phyloP scores from a whole-genome alignment of 768 basidiomycete genomes.

The Rhodosporidiobolus odoratus region DNA sequence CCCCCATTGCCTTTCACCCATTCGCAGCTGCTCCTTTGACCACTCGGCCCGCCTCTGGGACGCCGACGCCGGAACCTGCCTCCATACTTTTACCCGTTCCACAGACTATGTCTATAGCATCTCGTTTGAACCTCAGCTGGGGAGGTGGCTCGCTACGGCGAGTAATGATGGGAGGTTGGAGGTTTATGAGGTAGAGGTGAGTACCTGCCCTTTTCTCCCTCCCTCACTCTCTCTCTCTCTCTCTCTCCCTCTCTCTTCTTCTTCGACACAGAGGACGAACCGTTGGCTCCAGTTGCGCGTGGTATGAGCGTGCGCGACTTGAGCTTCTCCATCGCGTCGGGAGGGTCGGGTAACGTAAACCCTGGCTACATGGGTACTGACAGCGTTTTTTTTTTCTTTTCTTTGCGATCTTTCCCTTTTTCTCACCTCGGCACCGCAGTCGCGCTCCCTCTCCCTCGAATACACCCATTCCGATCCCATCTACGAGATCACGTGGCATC shows the following conservation, averaged over 20 bases:
- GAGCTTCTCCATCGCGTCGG: no score
- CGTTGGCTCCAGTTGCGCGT: no score
- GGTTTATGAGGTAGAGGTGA: slow-evolving; percentile 64
- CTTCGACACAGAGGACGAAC: background rate
- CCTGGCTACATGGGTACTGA: no score
- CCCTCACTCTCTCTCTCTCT: background rate
- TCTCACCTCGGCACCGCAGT: slow-evolving; percentile 12
- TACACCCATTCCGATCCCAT: slow-evolving; percentile 37
- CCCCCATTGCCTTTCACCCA: background rate
- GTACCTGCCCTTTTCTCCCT: slow-evolving; percentile 35
- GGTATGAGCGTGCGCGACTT: no score
- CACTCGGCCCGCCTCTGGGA: slow-evolving; percentile 77
- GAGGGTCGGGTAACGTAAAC: no score
- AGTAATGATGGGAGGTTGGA: slow-evolving; percentile 71
- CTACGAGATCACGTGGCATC: slow-evolving; percentile 41
- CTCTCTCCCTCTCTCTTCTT: background rate
- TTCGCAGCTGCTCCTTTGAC: slow-evolving; percentile 69
- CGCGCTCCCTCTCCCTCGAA: slow-evolving; percentile 34
- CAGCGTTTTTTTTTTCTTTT: no score
- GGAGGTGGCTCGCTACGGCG: slow-evolving; percentile 66
- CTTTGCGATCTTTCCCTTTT: background rate
- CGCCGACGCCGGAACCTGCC: slow-evolving; percentile 66
- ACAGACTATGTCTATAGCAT: slow-evolving; percentile 66
- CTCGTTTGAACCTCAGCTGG: slow-evolving; percentile 64
- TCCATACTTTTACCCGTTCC: slow-evolving; percentile 67